Evolutionary conservation across 495 filamentous ascomycete genomes (phyloP).

Genomic region (Aspergillus homomorphus): DNA sequence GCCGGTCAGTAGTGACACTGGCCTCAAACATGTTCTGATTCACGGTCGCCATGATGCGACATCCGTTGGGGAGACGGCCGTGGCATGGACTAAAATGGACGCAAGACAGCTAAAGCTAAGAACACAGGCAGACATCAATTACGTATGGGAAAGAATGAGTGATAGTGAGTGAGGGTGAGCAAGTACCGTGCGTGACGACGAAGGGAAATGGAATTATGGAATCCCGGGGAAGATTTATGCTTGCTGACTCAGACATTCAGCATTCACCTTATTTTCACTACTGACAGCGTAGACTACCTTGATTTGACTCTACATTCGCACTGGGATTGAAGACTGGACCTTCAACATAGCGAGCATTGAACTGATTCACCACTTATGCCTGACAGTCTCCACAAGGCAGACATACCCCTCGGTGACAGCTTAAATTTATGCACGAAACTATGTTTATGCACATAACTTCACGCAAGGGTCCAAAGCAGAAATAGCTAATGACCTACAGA

Average conservation of each 20-base stretch:
- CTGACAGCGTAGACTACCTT: too few species aligned
- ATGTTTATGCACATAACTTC: background rate
- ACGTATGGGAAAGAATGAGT: background rate
- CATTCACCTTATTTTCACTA: background rate
- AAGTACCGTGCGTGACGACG: background rate
- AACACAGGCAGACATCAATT: background rate
- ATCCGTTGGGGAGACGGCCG: conserved; percentile 23
- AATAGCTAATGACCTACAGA: background rate
- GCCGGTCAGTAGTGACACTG: conserved; percentile 32
- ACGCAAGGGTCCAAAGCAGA: background rate
- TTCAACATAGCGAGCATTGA: too few species aligned
- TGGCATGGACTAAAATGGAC: conserved; percentile 28
- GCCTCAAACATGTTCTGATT: conserved; percentile 49
- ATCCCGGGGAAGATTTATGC: background rate
- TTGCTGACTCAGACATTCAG: background rate
- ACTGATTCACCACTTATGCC: too few species aligned
- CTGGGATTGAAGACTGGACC: too few species aligned
- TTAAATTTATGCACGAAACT: background rate
- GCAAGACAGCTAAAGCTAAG: conserved; percentile 1
- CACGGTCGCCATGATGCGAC: conserved; percentile 47
- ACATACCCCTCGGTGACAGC: background rate
- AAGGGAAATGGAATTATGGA: background rate
- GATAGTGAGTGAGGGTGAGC: background rate
- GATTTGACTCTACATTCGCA: too few species aligned
- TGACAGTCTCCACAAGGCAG: background rate